phyloP scores from a whole-genome alignment of 331 rosid genomes.

The Pyracantha coccinea region DNA sequence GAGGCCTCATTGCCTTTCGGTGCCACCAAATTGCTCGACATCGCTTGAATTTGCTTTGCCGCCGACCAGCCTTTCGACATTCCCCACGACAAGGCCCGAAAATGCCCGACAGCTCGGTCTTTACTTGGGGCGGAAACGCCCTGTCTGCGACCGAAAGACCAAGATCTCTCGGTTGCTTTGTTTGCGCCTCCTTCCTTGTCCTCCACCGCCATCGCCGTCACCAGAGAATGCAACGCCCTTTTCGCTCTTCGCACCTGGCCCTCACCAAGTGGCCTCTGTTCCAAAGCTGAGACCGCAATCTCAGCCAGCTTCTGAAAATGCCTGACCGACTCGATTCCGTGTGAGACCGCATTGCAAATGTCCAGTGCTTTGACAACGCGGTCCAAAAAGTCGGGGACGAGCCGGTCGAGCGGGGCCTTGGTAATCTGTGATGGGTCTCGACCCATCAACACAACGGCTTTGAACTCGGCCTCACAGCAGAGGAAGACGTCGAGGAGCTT shows the following conservation, averaged over 20 bases:
- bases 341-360: slow-evolving; percentile 70
- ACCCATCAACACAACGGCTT: slow-evolving; percentile 65
- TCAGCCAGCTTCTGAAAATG: slow-evolving; percentile 72
- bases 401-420: slow-evolving; percentile 75
- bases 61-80: slow-evolving; percentile 90
- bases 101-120: slow-evolving; percentile 32
- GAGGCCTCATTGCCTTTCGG: slow-evolving; percentile 67
- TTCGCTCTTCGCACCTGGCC: slow-evolving; percentile 85
- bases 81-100: slow-evolving; percentile 46
- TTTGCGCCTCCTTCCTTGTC: slow-evolving; percentile 39
- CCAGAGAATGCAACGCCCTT: slow-evolving; percentile 51
- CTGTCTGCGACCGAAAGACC: slow-evolving; percentile 67
- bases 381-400: slow-evolving; percentile 71
- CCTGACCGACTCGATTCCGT: slow-evolving; percentile 65
- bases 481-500: slow-evolving; percentile 70
- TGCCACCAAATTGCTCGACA: slow-evolving; percentile 46
- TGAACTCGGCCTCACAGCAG: slow-evolving; percentile 92
- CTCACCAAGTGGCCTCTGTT: slow-evolving; percentile 58
- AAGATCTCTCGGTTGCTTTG: slow-evolving; percentile 55
- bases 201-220: slow-evolving; percentile 45
- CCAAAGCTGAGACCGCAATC: slow-evolving; percentile 64
- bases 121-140: slow-evolving; percentile 13
- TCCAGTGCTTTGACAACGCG: slow-evolving; percentile 74
- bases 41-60: slow-evolving; percentile 74
- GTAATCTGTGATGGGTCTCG: slow-evolving; percentile 62